Conservation (phyloP, 2,329 filamentous ascomycete species). For the Diplodia scrobiculata region DNA sequence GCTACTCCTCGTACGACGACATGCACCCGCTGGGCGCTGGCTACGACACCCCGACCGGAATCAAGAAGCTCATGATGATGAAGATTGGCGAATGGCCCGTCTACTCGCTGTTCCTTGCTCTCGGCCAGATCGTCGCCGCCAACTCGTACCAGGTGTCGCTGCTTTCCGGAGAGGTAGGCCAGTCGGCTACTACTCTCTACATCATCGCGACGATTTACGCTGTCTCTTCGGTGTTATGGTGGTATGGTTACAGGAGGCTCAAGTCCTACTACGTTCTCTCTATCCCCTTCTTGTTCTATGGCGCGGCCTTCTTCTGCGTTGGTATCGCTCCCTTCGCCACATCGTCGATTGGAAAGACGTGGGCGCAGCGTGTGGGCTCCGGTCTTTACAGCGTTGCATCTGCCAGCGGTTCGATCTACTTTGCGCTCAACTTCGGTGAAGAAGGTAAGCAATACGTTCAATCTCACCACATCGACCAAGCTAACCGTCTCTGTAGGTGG, state of each 20-base stretch:
- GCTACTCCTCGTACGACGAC: conserved; percentile 22
- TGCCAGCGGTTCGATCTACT: conserved; percentile 65
- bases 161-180: conserved; percentile 64
- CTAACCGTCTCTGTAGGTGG: conserved; percentile 41
- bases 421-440: conserved; percentile 67
- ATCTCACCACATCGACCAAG: no score
- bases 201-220: conserved; percentile 63
- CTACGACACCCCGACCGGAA: conserved; percentile 16
- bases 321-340: conserved; percentile 24
- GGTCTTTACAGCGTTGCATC: conserved; percentile 65
- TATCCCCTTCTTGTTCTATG: conserved; percentile 64
- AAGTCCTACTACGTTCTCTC: conserved; percentile 62
- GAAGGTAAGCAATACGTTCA: conserved; percentile 48
- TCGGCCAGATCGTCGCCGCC: conserved; percentile 30
- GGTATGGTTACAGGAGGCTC: conserved; percentile 48
- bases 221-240: conserved; percentile 49
- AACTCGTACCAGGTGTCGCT: conserved; percentile 60
- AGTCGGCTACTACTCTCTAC: conserved; percentile 58
- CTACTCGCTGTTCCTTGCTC: conserved; percentile 35
- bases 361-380: conserved; percentile 53
- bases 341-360: conserved; percentile 48
- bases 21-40: conserved; percentile 10
- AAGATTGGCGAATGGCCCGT: conserved; percentile 37
- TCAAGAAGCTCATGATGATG: conserved; percentile 35
- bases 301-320: conserved; percentile 63